phyloP scores from a whole-genome alignment of 129 eudicot genomes.

The Ambrosia trifida region DNA sequence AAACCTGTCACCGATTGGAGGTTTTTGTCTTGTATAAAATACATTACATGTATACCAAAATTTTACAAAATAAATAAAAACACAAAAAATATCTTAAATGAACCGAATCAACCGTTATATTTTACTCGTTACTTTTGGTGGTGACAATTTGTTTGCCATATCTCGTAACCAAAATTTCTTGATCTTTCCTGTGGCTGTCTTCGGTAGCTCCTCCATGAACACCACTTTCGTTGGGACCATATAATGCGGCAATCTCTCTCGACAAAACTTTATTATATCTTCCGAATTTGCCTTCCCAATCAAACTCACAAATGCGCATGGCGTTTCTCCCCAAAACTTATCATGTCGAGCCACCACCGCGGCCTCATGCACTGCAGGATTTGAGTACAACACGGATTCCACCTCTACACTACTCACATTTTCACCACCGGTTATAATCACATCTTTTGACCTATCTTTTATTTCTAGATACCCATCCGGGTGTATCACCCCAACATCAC shows the following conservation, averaged over 20 bases:
- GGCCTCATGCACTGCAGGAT: slow-evolving; percentile 58
- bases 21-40: background rate
- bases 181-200: slow-evolving; percentile 75
- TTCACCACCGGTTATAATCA: slow-evolving; percentile 65
- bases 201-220: slow-evolving; percentile 64
- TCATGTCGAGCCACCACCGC: slow-evolving; percentile 78
- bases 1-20: background rate
- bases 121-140: slow-evolving; percentile 22
- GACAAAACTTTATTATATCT: slow-evolving; percentile 51
- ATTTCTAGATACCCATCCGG: slow-evolving; percentile 73
- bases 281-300: slow-evolving; percentile 35
- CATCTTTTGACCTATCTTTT: slow-evolving; percentile 65
- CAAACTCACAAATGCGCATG: slow-evolving; percentile 67
- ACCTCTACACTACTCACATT: slow-evolving; percentile 75
- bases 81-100: background rate
- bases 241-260: slow-evolving; percentile 58
- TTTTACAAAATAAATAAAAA: background rate
- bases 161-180: slow-evolving; percentile 55
- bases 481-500: slow-evolving; percentile 73
- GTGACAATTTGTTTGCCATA: slow-evolving; percentile 44
- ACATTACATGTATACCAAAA: slow-evolving; percentile 17
- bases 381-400: slow-evolving; percentile 61
- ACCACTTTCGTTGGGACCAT: slow-evolving; percentile 84
- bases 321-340: slow-evolving; percentile 76
- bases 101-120: slow-evolving; percentile 22